Evolutionary conservation across 305 asterid genomes (phyloP), one percentile per base, ranked within the genome.

Genomic region (Solanum chacoense): DNA sequence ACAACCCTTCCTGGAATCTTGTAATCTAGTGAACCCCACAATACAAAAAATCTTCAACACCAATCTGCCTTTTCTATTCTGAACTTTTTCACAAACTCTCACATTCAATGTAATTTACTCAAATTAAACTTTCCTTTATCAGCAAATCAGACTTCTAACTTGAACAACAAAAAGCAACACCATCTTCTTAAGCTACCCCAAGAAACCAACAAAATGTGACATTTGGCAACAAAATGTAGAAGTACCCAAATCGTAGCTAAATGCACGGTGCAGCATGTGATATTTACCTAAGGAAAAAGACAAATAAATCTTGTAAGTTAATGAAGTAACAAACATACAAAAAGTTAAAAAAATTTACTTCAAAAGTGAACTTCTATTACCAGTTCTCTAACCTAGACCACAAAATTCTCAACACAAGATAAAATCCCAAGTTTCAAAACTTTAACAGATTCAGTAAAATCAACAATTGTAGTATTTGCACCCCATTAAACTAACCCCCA

Each of bases 241-340:
- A 77, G 90, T 86, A 89, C 90, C 88, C 78, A 89, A 90, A 91
- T 84, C 88, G 90, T 84, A 84, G 93, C 92, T 85, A 88, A 89
- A 90, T 92, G 92, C 93, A 88, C 88, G 90, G 89, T 76, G 88
- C 85, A 90, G 88, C 90, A 89, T 65, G 91, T 85, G 92, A 85
- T 87, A 89, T 79, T 91, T 45, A 92, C 90, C 88, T 80, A 77
- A 88, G 90, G 88, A 86, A 80, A 90, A 92, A 91, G 84, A 87
- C 87, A 90, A 90, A 18, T 26, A 86, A 83, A 88, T 38, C 84
- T 32, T 38, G 84, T 36, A 78, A 36, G 76, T 85, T 32, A 87
- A 85, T 79, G 88, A 72, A 86, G 88, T 90, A 50, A 36, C 89
- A 34, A 88, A 75, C 77, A 87, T 28, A 85, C 90, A 88, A 87